Percentiles rank a stretch among this genome's conserved stretches.
Evolutionary conservation across 495 filamentous ascomycete genomes (phyloP).

Genomic region (Neurospora sp.): DNA sequence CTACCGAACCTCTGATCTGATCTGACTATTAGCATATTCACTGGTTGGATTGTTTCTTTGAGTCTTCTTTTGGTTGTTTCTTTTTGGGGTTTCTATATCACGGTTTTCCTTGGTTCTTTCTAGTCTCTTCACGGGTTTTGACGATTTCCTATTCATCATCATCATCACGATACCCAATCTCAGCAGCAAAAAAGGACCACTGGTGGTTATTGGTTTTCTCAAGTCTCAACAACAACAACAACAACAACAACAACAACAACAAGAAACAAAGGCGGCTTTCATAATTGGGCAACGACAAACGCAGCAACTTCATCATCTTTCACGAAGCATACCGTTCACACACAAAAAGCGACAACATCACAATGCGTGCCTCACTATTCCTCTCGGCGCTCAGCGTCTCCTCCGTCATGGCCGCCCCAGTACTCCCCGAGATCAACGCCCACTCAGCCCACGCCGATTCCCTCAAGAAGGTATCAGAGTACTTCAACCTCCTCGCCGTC

Average conservation of each 20-base stretch:
- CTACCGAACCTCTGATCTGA: conserved; percentile 13
- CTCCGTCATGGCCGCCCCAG: conserved; percentile 38
- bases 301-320: background rate
- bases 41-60: conserved; percentile 6
- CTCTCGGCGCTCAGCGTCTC: conserved; percentile 35
- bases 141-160: conserved; percentile 18
- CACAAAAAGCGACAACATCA: conserved; percentile 12
- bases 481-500: conserved; percentile 42
- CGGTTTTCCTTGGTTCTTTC: conserved; percentile 3
- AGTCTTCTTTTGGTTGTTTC: conserved; percentile 11
- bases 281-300: background rate
- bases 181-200: conserved; percentile 10
- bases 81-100: background rate
- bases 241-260: background rate
- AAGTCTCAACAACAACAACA: background rate
- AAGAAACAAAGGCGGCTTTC: background rate
- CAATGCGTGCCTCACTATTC: conserved; percentile 37
- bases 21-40: background rate
- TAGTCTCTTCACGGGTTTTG: conserved; percentile 16
- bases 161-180: conserved; percentile 7
- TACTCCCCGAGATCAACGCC: conserved; percentile 28
- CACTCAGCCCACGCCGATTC: conserved; percentile 24
- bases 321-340: background rate
- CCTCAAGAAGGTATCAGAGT: conserved; percentile 36
- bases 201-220: background rate